A percentile compares a stretch with the other conserved stretches of the same genome.
These are phyloP conservation scores for Gardenia jasminoides DNA, from an alignment of 257 asterid genomes.

Conservation along the genomic window DNA sequence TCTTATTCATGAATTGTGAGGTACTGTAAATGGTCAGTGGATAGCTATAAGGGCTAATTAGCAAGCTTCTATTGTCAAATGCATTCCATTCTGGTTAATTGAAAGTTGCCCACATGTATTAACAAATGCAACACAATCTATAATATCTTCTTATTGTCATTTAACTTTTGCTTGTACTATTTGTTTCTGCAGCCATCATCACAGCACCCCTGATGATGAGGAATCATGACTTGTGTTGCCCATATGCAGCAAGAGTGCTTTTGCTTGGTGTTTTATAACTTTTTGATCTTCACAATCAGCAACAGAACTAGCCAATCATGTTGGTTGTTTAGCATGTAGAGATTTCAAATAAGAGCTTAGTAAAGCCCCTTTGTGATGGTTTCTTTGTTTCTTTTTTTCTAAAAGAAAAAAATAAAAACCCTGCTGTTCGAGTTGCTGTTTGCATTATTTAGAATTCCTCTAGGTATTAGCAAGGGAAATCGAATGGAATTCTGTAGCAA, in stretches of 20 bases:
- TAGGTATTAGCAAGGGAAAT: not conserved
- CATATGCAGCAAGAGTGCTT: not conserved
- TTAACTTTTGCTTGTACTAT: not conserved
- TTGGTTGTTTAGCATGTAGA: not conserved
- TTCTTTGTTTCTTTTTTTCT: not conserved
- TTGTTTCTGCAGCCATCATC: slow-evolving; percentile 25
- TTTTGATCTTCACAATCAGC: not conserved
- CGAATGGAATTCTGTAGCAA: not conserved
- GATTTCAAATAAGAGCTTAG: slow-evolving; percentile 4
- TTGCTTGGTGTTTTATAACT: not conserved
- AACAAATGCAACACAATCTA: not conserved
- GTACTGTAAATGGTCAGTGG: too few species aligned
- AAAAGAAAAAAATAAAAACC: not conserved
- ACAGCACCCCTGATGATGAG: slow-evolving; percentile 9
- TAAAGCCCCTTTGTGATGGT: not conserved
- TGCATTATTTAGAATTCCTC: not conserved
- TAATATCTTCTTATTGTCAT: not conserved
- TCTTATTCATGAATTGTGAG: too few species aligned
- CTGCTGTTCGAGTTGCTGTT: not conserved
- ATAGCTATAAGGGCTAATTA: too few species aligned
- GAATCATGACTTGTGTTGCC: too few species aligned
- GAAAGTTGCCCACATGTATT: too few species aligned
- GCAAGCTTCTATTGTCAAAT: too few species aligned
- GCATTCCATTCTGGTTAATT: too few species aligned
- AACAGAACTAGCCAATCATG: not conserved